Evolutionary conservation across 345 rosid species (phyloP).

Genomic region (Firmiana major): DNA sequence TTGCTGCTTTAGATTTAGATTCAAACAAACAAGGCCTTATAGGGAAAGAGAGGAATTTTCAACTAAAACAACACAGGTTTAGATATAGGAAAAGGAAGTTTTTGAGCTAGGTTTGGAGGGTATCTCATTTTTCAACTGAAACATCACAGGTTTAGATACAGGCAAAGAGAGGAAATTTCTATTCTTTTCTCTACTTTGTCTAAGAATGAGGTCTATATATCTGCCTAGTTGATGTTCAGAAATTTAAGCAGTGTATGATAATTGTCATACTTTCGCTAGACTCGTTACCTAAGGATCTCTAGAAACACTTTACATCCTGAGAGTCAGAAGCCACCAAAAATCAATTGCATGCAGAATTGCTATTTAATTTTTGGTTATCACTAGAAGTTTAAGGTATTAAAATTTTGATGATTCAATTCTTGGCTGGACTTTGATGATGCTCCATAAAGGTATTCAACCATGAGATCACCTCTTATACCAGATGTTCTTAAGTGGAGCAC

Average conservation of each 20-base stretch:
- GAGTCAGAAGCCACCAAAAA: neutral
- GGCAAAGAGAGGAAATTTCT: neutral
- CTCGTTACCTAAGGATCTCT: neutral
- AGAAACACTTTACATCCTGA: neutral
- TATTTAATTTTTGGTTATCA: neutral
- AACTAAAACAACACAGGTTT: neutral
- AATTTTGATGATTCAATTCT: neutral
- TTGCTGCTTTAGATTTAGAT: too few relatives aligned
- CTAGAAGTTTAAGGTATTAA: neutral
- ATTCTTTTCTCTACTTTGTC: neutral
- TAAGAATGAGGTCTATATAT: neutral
- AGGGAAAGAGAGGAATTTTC: too few relatives aligned
- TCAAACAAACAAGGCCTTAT: conserved; percentile 38
- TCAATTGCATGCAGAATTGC: neutral
- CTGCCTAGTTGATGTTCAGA: neutral
- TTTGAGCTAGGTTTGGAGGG: neutral
- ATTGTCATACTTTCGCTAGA: neutral
- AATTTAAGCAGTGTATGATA: neutral
- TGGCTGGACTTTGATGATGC: conserved; percentile 65
- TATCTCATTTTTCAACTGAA: neutral
- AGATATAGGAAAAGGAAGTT: neutral
- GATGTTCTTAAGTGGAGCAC: conserved; percentile 66
- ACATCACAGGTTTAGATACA: neutral
- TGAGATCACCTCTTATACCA: conserved; percentile 44
- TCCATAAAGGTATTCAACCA: conserved; percentile 36